Evolutionary conservation across 257 asterid species (phyloP), one percentile per base, ranked within the genome.

Genomic region (Nicotiana obtusifolia): DNA sequence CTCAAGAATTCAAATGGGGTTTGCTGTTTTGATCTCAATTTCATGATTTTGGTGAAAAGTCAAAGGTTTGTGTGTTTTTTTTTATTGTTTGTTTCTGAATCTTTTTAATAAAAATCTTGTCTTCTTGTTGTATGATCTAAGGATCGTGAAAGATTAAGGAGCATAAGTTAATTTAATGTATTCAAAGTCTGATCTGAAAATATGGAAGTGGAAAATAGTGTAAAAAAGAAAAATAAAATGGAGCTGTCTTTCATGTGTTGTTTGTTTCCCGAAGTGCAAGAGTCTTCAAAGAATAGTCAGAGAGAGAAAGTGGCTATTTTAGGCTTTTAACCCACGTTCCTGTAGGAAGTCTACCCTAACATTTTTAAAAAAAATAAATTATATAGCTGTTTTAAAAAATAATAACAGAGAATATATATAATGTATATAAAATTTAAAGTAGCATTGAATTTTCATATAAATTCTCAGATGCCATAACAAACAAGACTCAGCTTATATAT

Each of bases 1-100:
- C 77, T 73, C 87, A 22, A 76, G 75, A 85, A 82, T 77, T 71
- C 87, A 61, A 82, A 85, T 64, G 88, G 87, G 83, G 11, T 14
- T 80, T 14, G 28, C 65, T 28, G 11, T 26, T 49, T 44, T 57
- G 83, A 52, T 80, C 83, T 47, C 9, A 47, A 80, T 65, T 80
- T 80, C 83, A 80, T 80, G 52, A 11, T 80, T 80, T 49, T 19
- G 66, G 33, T 11, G 8, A 44, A 78, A 78, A 37, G 82, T 78
- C 82, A 78, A 78, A 62, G 68, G 16, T 57, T 57, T 77, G 35
- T 76, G 53, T 22, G 5, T 20, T 6, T 20, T 67, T 68, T 73
- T 24, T 24, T 6, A 28, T 64, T 31, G 26, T 31, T 66, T 66
- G 11, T 37, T 20, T 66, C 4, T 28, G 57, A 69, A 69, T 41